Evolutionary conservation across 2,329 filamentous ascomycete species (phyloP), one percentile per base, ranked within the genome.

Genomic region (Volutella citrinella): DNA sequence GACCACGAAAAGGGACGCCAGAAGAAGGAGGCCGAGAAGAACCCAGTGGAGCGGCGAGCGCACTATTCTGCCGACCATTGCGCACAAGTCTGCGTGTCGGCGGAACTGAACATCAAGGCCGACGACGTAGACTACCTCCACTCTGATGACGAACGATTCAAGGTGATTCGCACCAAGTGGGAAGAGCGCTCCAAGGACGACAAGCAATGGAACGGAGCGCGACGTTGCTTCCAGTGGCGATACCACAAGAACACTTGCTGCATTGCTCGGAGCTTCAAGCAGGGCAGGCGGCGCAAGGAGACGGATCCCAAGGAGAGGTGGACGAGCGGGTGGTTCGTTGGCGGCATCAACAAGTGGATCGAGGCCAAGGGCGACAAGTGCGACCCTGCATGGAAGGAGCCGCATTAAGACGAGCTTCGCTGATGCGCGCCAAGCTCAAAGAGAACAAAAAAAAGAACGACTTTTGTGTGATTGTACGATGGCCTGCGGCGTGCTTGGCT

Each of bases 301-400:
- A 45, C 54, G 20, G 53, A 55, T 15, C 52, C 50, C 7, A 57
- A 57, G 25, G 53, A 51, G 10, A 59, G 50, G 30, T 66, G 61
- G 39, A 59, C 52, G 15, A 70, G 67, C 30, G 69, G 69, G 3
- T 72, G 68, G 68, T 63, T 70, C 37, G 45, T 69, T 20, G 56
- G 65, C 32, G 67, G 68, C 23, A 71, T 72, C 49, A 57, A 65
- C 24, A 61, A 69, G 38, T 72, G 68, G 68, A 66, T 70, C 31
- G 56, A 61, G 7, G 59, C 63, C 13, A 63, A 57, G 49, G 69
- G 67, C 7, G 63, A 69, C 28, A n/a, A n/a, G n/a, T 72, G 69
- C 42, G 48, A 49, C 25, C 51, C 62, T 5, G 55, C 57, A 10
- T 72, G 68, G 68, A 66, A 59, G 38, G 52, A 55, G 19, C 56